Percentiles rank a stretch among this genome's conserved stretches.
Evolutionary conservation across 2,329 filamentous ascomycete species (phyloP).

Genomic region (Neocucurbitaria cava): DNA sequence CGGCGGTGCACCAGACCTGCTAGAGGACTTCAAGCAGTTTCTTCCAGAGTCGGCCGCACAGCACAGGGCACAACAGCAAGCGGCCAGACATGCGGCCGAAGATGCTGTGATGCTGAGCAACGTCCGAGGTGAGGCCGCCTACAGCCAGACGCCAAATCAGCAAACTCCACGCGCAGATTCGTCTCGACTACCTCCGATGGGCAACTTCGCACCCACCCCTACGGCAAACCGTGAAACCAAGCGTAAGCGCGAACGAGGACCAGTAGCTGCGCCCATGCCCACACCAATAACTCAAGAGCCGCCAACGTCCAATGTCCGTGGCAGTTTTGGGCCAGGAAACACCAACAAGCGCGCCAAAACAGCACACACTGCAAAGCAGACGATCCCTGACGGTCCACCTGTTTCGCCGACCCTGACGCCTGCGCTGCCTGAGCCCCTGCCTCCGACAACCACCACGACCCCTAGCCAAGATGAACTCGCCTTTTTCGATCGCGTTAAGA

Average conservation of each 20-base stretch:
- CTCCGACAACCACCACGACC: slow-evolving; percentile 74
- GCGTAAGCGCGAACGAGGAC: slow-evolving; percentile 73
- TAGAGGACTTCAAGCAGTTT: slow-evolving; percentile 99
- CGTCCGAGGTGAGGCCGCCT: slow-evolving; percentile 61
- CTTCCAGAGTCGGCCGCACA: slow-evolving; percentile 86
- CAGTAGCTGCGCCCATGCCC: slow-evolving; percentile 49
- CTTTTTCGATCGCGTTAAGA: slow-evolving; percentile 97
- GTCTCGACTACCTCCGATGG: slow-evolving; percentile 79
- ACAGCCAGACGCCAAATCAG: slow-evolving; percentile 52
- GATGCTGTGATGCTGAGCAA: slow-evolving; percentile 72
- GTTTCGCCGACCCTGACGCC: slow-evolving; percentile 90
- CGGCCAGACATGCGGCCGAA: slow-evolving; percentile 69
- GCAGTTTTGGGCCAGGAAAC: slow-evolving; percentile 36
- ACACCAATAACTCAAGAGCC: slow-evolving; percentile 41
- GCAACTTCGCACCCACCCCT: slow-evolving; percentile 86
- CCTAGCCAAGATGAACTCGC: slow-evolving; percentile 84
- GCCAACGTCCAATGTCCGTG: slow-evolving; percentile 42
- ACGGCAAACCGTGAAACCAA: slow-evolving; percentile 90
- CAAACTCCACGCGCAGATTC: slow-evolving; percentile 58
- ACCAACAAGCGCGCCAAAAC: slow-evolving; percentile 71
- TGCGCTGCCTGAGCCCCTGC: slow-evolving; percentile 83
- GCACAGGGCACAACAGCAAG: slow-evolving; percentile 61
- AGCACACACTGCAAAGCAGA: slow-evolving; percentile 67
- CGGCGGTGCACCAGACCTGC: slow-evolving; percentile 87
- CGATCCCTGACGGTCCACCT: slow-evolving; percentile 63